These are phyloP conservation scores for Penicillium sp. DNA, from an alignment of 2,329 filamentous ascomycete species.

Conservation along the genomic window DNA sequence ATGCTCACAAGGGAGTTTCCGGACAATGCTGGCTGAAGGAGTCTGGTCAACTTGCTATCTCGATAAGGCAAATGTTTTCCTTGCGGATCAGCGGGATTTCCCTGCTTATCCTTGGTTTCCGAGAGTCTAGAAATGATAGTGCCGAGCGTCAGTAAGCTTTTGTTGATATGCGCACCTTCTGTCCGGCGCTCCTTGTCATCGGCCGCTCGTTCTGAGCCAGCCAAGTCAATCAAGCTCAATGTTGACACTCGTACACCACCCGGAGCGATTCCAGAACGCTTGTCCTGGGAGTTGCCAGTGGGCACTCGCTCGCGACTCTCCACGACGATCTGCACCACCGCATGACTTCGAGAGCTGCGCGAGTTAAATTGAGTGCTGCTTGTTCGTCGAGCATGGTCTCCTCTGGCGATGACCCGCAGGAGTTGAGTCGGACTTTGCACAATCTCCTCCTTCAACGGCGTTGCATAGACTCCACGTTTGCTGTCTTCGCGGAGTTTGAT, in stretches of 20 bases:
- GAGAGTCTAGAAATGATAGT: slow-evolving; percentile 94
- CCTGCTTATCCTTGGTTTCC: slow-evolving; percentile 78
- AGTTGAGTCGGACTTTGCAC: slow-evolving; percentile 97
- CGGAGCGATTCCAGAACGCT: slow-evolving; percentile 68
- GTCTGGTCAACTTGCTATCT: slow-evolving; percentile 92
- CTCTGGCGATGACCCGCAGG: slow-evolving; percentile 87
- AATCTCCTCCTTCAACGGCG: slow-evolving; percentile 94
- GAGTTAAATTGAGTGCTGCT: slow-evolving; percentile 97
- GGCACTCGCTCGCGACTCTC: slow-evolving; percentile 87
- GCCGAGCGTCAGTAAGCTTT: slow-evolving; percentile 88
- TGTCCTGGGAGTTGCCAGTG: slow-evolving; percentile 53
- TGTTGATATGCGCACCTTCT: slow-evolving; percentile 98
- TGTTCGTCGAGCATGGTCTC: slow-evolving; percentile 84
- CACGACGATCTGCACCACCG: slow-evolving; percentile 97
- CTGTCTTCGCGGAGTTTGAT: slow-evolving; percentile 96
- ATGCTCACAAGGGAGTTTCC: slow-evolving; percentile 96
- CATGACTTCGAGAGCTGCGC: slow-evolving; percentile 94
- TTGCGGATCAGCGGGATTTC: slow-evolving; percentile 71
- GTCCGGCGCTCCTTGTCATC: slow-evolving; percentile 91
- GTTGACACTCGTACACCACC: slow-evolving; percentile 95
- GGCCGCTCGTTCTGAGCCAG: slow-evolving; percentile 92
- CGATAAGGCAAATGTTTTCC: slow-evolving; percentile 92
- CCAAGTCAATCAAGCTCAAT: slow-evolving; percentile 90
- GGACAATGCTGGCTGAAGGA: slow-evolving; percentile 87
- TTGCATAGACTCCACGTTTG: slow-evolving; percentile 94